Evolutionary conservation across 2,329 filamentous ascomycete species (phyloP).

Genomic region (Cladophialophora bantiana): DNA sequence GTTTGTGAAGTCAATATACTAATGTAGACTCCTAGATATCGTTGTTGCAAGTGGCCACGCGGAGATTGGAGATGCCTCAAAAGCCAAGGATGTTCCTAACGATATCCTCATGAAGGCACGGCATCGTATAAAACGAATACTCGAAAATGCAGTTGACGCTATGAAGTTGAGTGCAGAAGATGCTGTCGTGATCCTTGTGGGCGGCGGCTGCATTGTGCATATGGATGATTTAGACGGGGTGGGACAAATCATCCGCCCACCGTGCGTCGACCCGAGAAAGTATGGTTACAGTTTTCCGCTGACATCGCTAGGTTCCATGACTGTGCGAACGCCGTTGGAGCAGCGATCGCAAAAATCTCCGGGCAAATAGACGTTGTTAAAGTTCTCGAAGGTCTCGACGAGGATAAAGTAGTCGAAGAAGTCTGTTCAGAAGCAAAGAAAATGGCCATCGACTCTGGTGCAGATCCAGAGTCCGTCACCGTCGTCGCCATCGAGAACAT

Average conservation of each 20-base stretch:
- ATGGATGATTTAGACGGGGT: constrained; percentile 59
- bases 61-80: constrained; percentile 39
- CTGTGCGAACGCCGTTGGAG: constrained; percentile 67
- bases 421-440: constrained; percentile 37
- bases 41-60: constrained; percentile 50
- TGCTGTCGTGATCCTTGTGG: constrained; percentile 62
- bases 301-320: constrained; percentile 51
- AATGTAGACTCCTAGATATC: constrained; percentile 47
- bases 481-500: constrained; percentile 50
- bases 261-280: constrained; percentile 31
- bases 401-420: constrained; percentile 41
- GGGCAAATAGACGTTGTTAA: constrained; percentile 61
- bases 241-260: constrained; percentile 58
- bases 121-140: constrained; percentile 52
- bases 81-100: constrained; percentile 41
- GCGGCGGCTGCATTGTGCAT: constrained; percentile 63
- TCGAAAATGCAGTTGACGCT: constrained; percentile 62
- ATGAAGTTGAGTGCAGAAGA: constrained; percentile 63
- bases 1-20: background rate
- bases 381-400: constrained; percentile 44
- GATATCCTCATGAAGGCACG: constrained; percentile 47
- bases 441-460: constrained; percentile 32
- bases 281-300: background rate
- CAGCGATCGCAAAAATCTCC: constrained; percentile 64
- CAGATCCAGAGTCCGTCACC: constrained; percentile 37